Evolutionary conservation across 2,329 filamentous ascomycete genomes (phyloP).

Genomic region (Blastomyces emzantsi): DNA sequence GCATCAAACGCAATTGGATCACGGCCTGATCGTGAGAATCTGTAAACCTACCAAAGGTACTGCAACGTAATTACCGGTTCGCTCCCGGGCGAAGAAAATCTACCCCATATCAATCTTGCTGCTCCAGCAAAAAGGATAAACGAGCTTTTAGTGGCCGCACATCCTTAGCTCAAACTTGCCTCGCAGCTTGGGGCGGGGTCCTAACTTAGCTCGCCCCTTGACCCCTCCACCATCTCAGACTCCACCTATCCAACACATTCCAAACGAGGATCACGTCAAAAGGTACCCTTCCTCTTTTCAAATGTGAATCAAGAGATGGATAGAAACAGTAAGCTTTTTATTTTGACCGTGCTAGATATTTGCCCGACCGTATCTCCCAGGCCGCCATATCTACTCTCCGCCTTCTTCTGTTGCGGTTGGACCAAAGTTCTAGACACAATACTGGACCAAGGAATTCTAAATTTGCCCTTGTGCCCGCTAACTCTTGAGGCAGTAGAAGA

Average conservation of each 20-base stretch:
- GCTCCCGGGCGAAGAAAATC: background rate
- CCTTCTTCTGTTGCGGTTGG: background rate
- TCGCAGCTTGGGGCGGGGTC: background rate
- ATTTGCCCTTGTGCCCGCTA: too few relatives aligned
- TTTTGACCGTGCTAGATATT: background rate
- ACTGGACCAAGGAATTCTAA: background rate
- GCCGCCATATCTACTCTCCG: background rate
- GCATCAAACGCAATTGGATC: background rate
- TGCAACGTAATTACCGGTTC: background rate
- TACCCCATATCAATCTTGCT: background rate
- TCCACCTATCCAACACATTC: background rate
- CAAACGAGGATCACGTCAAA: slow-evolving; percentile 2
- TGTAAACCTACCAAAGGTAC: background rate
- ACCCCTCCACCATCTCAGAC: background rate
- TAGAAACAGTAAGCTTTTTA: background rate
- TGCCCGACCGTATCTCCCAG: background rate
- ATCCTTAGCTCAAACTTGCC: background rate
- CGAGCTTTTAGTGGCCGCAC: background rate
- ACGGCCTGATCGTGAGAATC: background rate
- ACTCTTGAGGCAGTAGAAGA: background rate
- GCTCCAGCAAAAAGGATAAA: background rate
- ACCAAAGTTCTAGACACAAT: background rate
- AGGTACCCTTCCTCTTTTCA: background rate
- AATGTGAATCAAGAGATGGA: background rate
- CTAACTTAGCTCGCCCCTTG: background rate